Evolutionary conservation across 2,329 filamentous ascomycete genomes (phyloP), one percentile per base, ranked within the genome.

Genomic region (Laburnicola sp.): DNA sequence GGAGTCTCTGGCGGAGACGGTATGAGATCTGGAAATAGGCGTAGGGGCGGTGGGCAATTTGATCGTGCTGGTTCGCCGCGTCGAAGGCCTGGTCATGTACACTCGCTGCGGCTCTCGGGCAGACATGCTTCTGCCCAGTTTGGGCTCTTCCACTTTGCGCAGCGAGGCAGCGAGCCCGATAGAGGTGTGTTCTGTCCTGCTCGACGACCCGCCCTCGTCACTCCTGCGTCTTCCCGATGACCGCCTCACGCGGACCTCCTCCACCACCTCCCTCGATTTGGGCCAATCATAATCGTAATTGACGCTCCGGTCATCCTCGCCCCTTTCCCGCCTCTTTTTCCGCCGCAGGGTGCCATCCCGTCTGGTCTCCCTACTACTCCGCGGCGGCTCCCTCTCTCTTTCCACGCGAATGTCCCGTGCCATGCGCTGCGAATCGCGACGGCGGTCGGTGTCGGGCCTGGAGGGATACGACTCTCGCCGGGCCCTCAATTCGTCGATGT

Each of bases 401-500:
- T 70, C 64, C 7, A 54, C 42, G 9, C 58, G 49, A 30, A 53
- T 49, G 23, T 67, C 67, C 49, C 66, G 64, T 52, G 63, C 64
- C 69, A 71, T 70, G 53, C 62, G 69, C 43, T 71, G 60, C 21
- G 57, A 57, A 22, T 66, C 63, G 21, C 63, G 63, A 28, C 60
- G 64, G 26, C 64, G 46, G 37, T 74, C 70, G 21, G 59, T 45
- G 27, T 66, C 63, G n/a, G 68, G 62, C 46, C 66, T 54, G 45
- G 60, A 57, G 56, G 68, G 75, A 56, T 77, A 77, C 4, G 69
- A 68, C 27, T 68, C 66, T 57, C 75, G 54, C 47, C 66, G 65
- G 28, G 64, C 64, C 45, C 74, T 59, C 42, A 76, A 53, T 45
- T 76, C 74, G 45, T 75, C 70, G 34, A 76, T 52, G 52, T 76